Evolutionary conservation across 2,329 filamentous ascomycete species (phyloP), one percentile per base, ranked within the genome.

Genomic region (Aureobasidium sp.): DNA sequence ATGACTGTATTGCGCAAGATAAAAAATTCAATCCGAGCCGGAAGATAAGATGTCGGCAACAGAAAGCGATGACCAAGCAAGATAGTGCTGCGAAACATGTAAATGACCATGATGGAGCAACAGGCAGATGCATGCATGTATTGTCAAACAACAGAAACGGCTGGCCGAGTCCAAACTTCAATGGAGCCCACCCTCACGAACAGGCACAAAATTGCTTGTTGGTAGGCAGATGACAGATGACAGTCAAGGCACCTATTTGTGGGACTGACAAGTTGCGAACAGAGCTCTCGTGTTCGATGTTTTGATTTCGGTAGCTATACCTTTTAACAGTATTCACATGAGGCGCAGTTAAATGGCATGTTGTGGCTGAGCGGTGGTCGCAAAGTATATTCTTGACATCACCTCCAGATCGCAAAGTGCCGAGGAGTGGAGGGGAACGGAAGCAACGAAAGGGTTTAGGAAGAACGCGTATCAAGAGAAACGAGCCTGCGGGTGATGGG

Each of bases 331-430:
- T 23, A 10, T 23, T 39, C 34, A 39, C 12, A 26, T 37, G 50
- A 39, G 50, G 32, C 50, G 50, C 50, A 52, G 50, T 52, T 12
- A 7, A 37, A 37, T 27, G 13, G 47, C 23, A 55, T n/a, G 51
- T 27, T 55, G 51, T 55, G 51, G 51, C 51, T 55, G 51, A 55
- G 37, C 13, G 23, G 20, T 42, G 36, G 51, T 42, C 51, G 23
- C 51, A 55, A 55, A 55, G 51, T 55, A 55, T 55, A 55, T 55
- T 55, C 37, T 55, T 27, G 51, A 27, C 36, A 42, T 55, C 23
- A 55, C 36, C 12, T 52, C 50, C 50, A 52, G 15, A 7, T 39
- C 50, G 32, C 20, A 52, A 52, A 17, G 50, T 52, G 51, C 51
- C 51, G 51, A 55, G 51, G 51, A 20, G 36, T 55, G 23, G 37